Evolutionary conservation across 2,329 filamentous ascomycete genomes (phyloP), one percentile per base, ranked within the genome.

Genomic region (Aspergillus phoenicis): DNA sequence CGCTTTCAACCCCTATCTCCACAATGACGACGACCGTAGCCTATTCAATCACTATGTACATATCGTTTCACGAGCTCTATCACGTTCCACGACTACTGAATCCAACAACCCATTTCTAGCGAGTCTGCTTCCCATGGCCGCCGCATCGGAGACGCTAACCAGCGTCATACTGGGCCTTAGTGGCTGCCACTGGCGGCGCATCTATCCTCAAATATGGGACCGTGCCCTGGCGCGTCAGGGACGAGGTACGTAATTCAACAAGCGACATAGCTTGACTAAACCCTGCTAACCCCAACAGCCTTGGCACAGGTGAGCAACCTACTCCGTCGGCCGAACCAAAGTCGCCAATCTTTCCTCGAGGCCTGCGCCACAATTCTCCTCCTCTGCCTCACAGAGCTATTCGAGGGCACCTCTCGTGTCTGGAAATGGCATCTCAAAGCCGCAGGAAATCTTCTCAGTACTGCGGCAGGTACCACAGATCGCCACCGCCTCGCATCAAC

Each of bases 371-470:
- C 76, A 15, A 75, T 78, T n/a, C 69, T 80, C 13, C 57, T 80
- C 8, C 71, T 80, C 0, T 80, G 77, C 59, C 75, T 80, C 70
- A 78, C 78, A 4, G 78, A 80, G 59, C 64, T 80, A 8, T 80
- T 79, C 22, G 78, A 80, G 57, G 77, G 78, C 41, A 75, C 77
- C 2, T 79, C 77, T 15, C 69, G 74, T 36, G 74, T 75, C 2
- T 80, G 78, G 78, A 77, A 79, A 66, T 72, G 78, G 57, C 78
- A 80, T 59, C 70, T 80, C 17, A 75, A 78, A 56, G 78, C 77
- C 4, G 78, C 78, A n/a, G 77, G 78, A 60, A 68, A 75, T 2
- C 70, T 80, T 4, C 64, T 80, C 7, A 68, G 72, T 3, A 36
- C 33, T 36, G 33, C 33, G 5, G 33, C 33, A 36, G 33, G 10